Conservation (phyloP, 495 filamentous ascomycete genomes). For the Tricharina praecox region DNA sequence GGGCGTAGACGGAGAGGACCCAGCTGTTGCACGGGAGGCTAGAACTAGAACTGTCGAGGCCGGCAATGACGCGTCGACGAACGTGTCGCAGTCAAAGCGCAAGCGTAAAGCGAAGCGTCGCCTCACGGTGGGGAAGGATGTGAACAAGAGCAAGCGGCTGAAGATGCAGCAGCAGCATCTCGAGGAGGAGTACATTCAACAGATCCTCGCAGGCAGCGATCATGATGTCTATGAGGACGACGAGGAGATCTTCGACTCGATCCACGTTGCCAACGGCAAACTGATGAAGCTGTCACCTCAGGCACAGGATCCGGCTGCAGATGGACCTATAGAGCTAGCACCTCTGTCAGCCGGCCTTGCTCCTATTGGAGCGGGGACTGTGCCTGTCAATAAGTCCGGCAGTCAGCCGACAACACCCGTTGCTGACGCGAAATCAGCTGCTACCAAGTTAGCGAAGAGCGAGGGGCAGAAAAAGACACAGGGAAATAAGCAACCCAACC, state of each 20-base stretch:
- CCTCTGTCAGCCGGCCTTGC: background rate
- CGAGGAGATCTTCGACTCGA: background rate
- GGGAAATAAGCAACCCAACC: no score
- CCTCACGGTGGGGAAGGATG: background rate
- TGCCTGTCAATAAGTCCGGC: background rate
- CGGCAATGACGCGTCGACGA: background rate
- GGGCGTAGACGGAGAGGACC: background rate
- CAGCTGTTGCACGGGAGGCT: background rate
- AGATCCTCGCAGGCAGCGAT: background rate
- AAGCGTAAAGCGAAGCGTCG: conserved; percentile 2
- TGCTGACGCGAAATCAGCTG: background rate
- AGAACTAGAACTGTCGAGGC: no score
- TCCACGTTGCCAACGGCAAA: no score
- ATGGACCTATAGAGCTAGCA: background rate
- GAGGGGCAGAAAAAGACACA: no score
- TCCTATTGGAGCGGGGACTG: background rate
- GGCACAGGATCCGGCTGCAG: no score
- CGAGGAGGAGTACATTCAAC: background rate
- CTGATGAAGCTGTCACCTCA: no score
- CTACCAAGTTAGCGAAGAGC: no score
- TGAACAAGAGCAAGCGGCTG: background rate
- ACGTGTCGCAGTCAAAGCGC: background rate
- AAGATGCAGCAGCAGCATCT: conserved; percentile 1
- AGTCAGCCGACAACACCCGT: background rate
- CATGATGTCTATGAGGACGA: background rate